Percentiles rank a stretch among this genome's conserved stretches.
Evolutionary conservation across 2,329 filamentous ascomycete genomes (phyloP).

Genomic region (Trichoderma oligosporum): DNA sequence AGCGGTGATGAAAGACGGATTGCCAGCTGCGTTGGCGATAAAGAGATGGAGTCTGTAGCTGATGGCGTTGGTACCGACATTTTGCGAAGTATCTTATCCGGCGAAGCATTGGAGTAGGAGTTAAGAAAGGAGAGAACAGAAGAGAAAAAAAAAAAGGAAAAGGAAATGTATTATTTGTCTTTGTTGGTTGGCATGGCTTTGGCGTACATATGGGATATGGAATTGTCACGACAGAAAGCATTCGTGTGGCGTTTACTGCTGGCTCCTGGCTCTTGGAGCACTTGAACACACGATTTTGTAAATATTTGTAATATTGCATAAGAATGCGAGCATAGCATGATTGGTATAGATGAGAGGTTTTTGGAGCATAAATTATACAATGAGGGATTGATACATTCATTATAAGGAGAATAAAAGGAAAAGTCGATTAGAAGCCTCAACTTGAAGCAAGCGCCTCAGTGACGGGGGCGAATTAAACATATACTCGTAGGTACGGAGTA

Average conservation of each 20-base stretch:
- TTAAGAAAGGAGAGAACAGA: not conserved
- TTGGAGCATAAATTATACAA: not conserved
- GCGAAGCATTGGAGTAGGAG: conserved; percentile 53
- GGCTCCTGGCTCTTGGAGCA: not conserved
- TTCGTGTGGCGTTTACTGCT: conserved; percentile 12
- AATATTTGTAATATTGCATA: conserved; percentile 4
- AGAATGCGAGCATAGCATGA: conserved; percentile 1
- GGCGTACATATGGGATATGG: conserved; percentile 4
- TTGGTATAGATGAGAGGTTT: not conserved
- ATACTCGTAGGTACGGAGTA: too few species aligned
- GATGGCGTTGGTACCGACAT: conserved; percentile 60
- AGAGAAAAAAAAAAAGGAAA: not conserved
- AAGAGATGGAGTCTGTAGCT: conserved; percentile 70
- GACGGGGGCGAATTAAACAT: too few species aligned
- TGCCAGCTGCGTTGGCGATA: conserved; percentile 74
- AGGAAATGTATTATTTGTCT: conserved; percentile 1
- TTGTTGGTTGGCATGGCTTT: conserved; percentile 17
- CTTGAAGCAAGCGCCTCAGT: too few species aligned
- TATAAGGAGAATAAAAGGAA: not conserved
- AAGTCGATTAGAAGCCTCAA: too few species aligned
- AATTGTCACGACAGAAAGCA: conserved; percentile 1
- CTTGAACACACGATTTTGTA: not conserved
- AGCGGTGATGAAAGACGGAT: conserved; percentile 70
- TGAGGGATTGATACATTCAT: not conserved
- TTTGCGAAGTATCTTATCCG: conserved; percentile 58